Evolutionary conservation across 495 filamentous ascomycete genomes (phyloP), one percentile per base, ranked within the genome.

Genomic region (Penicillium odoratum): DNA sequence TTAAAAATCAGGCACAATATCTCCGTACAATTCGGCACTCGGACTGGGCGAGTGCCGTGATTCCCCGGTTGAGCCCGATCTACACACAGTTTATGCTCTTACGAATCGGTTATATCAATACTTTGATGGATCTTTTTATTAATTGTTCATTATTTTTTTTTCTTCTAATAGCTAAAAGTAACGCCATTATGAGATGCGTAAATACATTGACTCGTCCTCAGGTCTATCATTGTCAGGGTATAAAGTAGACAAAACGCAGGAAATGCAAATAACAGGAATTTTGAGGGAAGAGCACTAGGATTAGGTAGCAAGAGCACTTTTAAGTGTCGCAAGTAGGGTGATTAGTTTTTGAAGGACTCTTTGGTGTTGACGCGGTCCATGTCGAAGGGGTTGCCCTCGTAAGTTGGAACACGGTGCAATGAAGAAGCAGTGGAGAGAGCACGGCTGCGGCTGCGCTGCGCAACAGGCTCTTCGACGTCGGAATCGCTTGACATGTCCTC

Each of bases 351-450:
- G 64, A 78, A 76, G 11, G 75, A 78, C 30, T 79, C 74, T 21
- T 62, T 69, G 10, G 76, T 78, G 64, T 79, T 67, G 52, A 79
- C 75, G 29, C 74, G 74, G 54, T 79, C 76, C 63, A 78, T 63
- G 50, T 74, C 73, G 60, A 75, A 79, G 2, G 76, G 75, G 52
- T 77, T 78, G 21, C 70, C 76, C 10, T 79, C 76, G 33, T 79
- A 79, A 11, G 71, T 63, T 16, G 68, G 67, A 26, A 56, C 42
- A 18, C 66, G 69, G 26, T 65, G 58, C 45, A 67, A 31, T 30
- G 65, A 61, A 0, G 76, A 79, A 0, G 68, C 48, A 7, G 61
- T 47, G n/a, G 72, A 73, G 15, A 61, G 58, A 26, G 74, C 68
- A 44, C 63, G 69, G 55, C 64, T 77, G 63, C 64, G 74, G 30